Evolutionary conservation across 768 basidiomycete species (phyloP).

Genomic region (Cubamyces lactineus): DNA sequence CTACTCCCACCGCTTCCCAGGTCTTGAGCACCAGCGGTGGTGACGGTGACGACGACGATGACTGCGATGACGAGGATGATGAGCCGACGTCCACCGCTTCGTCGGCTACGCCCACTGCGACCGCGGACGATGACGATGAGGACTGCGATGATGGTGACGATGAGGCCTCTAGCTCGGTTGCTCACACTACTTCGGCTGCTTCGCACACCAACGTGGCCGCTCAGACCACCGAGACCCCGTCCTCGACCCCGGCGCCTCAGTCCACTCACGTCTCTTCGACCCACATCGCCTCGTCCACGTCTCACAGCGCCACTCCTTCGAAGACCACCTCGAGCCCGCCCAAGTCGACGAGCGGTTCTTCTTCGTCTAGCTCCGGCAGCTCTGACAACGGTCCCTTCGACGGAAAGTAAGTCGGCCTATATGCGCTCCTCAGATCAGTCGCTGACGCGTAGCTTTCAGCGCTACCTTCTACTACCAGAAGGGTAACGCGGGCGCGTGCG

Average conservation of each 20-base stretch:
- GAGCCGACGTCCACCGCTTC: slow-evolving; percentile 21
- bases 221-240: slow-evolving; percentile 9
- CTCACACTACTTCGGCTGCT: slow-evolving; percentile 11
- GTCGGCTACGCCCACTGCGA: slow-evolving; percentile 32
- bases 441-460: slow-evolving; percentile 17
- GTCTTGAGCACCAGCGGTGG: slow-evolving; percentile 14
- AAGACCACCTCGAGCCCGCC: slow-evolving; percentile 22
- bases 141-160: slow-evolving; percentile 42
- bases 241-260: slow-evolving; percentile 15
- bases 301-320: slow-evolving; percentile 17
- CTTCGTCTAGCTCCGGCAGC: slow-evolving; percentile 17
- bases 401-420: slow-evolving; percentile 37
- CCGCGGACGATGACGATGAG: slow-evolving; percentile 32
- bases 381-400: slow-evolving; percentile 42
- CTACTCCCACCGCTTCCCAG: slow-evolving; percentile 28
- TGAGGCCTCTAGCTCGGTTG: slow-evolving; percentile 12
- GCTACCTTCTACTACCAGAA: slow-evolving; percentile 51
- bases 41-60: slow-evolving; percentile 15
- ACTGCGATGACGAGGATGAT: slow-evolving; percentile 20
- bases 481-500: slow-evolving; percentile 82
- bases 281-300: slow-evolving; percentile 21
- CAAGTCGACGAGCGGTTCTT: slow-evolving; percentile 23
- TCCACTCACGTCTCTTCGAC: slow-evolving; percentile 23
- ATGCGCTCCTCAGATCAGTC: background rate
- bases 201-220: slow-evolving; percentile 3